Evolutionary conservation across 768 basidiomycete species (phyloP), one percentile per base, ranked within the genome.

Genomic region (Sarcodon sp.): DNA sequence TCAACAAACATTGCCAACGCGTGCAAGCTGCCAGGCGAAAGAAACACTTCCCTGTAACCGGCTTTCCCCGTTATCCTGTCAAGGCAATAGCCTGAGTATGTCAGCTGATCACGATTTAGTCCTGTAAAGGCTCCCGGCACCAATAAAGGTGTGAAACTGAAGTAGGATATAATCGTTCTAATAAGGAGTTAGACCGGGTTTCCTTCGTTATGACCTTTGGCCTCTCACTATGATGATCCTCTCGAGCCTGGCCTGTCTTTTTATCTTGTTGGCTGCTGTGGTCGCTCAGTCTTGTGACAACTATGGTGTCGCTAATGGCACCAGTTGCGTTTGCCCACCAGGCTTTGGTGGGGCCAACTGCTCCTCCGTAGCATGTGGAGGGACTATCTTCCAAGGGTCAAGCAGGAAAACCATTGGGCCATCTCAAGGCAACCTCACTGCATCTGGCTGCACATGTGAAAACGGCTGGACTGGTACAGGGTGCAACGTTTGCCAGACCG

Each of bases 271-370:
- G 2, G 39, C 13, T 27, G 16, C 27, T 8, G 39, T 41, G 39
- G 16, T 41, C 13, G 47, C 34, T 41, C 39, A 41, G 39, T 41
- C 68, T 47, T 91, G 88, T 65, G 71, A 77, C 49, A 88, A 91
- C 58, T 84, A 79, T 57, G 87, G 83, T 32, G 57, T 67, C 4
- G 54, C 61, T 36, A 78, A 76, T 51, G 76, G 73, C 8, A 69
- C 77, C 18, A 56, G 59, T 18, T 93, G 91, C 59, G 62, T 71
- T 18, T 96, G 92, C 61, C 90, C 89, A 4, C 73, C 77, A 18
- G 90, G 90, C 10, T 89, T 87, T 57, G 85, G 84, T 9, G 87
- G 84, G 6, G 47, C 75, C 27, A 74, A 72, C 16, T 91, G 89
- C 57, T 70, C 77, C 1, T 69, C 75, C 49, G 77, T 84, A 0